Base-by-base conservation (phyloP, 2,329 filamentous ascomycete genomes). In the Apiospora pterosperma region DNA sequence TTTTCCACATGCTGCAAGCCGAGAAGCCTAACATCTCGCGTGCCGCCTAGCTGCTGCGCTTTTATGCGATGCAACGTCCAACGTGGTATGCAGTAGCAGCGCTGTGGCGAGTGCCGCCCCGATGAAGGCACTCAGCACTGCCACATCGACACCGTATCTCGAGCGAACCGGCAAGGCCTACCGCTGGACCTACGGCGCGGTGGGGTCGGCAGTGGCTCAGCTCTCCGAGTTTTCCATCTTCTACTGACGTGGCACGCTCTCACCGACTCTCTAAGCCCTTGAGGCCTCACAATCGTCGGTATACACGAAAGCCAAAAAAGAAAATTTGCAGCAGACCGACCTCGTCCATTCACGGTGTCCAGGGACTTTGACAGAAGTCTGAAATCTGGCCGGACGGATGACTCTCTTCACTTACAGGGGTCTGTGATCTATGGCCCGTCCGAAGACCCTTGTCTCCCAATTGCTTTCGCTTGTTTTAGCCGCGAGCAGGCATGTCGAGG, bases 391-490 rank as follows among this genome's bases (percentile, higher is more conserved):
- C 48, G 19, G 28, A 48, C 16, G 16, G 38, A 55, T 55, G 48
- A 34, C 34, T 60, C 58, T 60, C 58, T 23, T 39, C n/a, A 60
- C 16, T 34, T 55, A 8, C n/a, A 21, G 34, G 36, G 36, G 36
- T 38, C 58, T 25, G 36, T 10, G 36, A n/a, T 39, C n/a, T n/a
- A 12, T 60, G 58, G 36, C 11, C 58, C 34, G 58, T n/a, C 34
- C 36, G 11, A 6, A 36, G 58, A 31, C 60, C 38, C 65, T 68
- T 69, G 66, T 65, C 69, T 67, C 68, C 74, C 74, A 75, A 75
- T 74, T 68, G 67, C 69, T 64, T 65, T 68, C 72, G 69, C 71
- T 71, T 66, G 64, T 67, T 62, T 64, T 65, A 62, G 67, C 67
- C 63, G 62, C 63, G 64, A 67, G 62, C 71, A 71, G 65, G 71